Conservation (phyloP, 495 filamentous ascomycete species). For the Bryoglossum gracile region DNA sequence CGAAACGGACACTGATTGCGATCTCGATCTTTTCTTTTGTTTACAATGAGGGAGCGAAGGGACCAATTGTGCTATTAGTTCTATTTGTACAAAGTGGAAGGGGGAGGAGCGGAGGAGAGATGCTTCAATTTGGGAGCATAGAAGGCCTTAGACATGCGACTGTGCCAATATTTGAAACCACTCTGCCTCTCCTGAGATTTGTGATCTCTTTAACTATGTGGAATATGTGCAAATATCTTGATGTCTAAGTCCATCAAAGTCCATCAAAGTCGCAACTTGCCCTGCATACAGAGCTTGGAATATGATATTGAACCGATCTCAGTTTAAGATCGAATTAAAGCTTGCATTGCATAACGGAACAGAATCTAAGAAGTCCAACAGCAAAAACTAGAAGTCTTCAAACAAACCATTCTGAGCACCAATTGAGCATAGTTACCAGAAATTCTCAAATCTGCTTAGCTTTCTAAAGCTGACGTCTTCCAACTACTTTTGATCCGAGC, state of each 20-base stretch:
- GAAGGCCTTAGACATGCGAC: slow-evolving; percentile 11
- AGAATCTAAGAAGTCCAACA: too few relatives aligned
- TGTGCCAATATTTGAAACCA: slow-evolving; percentile 24
- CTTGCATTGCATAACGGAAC: too few relatives aligned
- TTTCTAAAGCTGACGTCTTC: too few relatives aligned
- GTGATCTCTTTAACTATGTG: background rate
- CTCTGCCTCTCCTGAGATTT: background rate
- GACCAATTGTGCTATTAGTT: slow-evolving; percentile 24
- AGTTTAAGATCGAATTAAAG: too few relatives aligned
- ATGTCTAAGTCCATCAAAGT: background rate
- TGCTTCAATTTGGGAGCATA: slow-evolving; percentile 17
- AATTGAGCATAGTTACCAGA: too few relatives aligned
- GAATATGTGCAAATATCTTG: slow-evolving; percentile 3
- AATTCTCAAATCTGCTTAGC: too few relatives aligned
- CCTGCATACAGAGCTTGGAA: too few relatives aligned
- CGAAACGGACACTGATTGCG: background rate
- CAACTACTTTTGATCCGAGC: too few relatives aligned
- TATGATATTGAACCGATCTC: too few relatives aligned
- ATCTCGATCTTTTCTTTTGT: slow-evolving; percentile 22
- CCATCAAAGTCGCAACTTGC: background rate
- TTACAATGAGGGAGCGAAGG: slow-evolving; percentile 3
- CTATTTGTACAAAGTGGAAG: slow-evolving; percentile 22
- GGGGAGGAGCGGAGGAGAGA: background rate
- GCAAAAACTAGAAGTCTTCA: too few relatives aligned
- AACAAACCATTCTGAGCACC: too few relatives aligned